These are phyloP conservation scores for Calocera cornea DNA, from an alignment of 768 basidiomycete species.

Conservation along the genomic window DNA sequence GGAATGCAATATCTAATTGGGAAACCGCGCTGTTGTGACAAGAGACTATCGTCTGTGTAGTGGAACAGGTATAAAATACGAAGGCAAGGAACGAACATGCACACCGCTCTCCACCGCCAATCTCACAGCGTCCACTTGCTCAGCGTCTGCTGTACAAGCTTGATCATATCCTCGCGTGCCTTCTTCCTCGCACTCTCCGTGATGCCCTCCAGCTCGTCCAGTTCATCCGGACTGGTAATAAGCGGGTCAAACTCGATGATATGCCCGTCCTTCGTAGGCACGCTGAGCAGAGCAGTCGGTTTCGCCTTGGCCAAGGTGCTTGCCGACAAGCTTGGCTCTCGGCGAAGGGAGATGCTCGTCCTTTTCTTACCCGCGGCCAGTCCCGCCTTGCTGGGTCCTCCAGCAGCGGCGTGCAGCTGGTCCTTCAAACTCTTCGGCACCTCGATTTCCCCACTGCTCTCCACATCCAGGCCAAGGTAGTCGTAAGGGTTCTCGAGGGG, in stretches of 20 bases:
- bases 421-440: conserved; percentile 16
- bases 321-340: background rate
- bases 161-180: conserved; percentile 60
- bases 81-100: no score
- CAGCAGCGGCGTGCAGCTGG: conserved; percentile 20
- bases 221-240: conserved; percentile 49
- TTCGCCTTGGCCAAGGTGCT: background rate
- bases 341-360: background rate
- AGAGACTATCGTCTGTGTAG: no score
- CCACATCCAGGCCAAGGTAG: conserved; percentile 6
- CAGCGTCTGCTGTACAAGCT: conserved; percentile 39
- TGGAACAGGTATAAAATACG: no score
- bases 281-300: conserved; percentile 46
- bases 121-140: conserved; percentile 3
- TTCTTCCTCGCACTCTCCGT: conserved; percentile 72
- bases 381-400: conserved; percentile 16
- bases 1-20: no score
- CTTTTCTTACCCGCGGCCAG: background rate
- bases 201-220: conserved; percentile 67
- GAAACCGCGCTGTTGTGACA: background rate
- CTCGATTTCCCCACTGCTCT: conserved; percentile 8
- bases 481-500: conserved; percentile 63
- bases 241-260: conserved; percentile 78
- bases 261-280: conserved; percentile 70
- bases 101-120: no score